phyloP scores from a whole-genome alignment of 2,329 filamentous ascomycete species.

The Alternaria triticina region DNA sequence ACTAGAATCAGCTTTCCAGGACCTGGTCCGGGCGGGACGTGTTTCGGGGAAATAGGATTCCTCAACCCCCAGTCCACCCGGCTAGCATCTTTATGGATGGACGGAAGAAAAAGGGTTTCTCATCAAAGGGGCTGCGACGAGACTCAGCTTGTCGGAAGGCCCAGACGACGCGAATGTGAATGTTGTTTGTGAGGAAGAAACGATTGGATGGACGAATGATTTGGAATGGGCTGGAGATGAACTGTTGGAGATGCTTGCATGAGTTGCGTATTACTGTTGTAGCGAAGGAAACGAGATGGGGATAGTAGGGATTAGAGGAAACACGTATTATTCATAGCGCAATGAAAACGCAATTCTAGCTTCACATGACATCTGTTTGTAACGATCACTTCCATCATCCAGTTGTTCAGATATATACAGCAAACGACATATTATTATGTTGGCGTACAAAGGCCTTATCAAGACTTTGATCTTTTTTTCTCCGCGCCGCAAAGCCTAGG shows the following conservation, averaged over 20 bases:
- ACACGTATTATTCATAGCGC: slow-evolving; percentile 8
- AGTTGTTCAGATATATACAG: not conserved
- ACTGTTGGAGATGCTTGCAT: not conserved
- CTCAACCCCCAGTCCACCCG: slow-evolving; percentile 11
- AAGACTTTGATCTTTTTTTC: not conserved
- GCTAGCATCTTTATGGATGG: slow-evolving; percentile 9
- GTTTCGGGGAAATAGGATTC: slow-evolving; percentile 36
- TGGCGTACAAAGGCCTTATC: not conserved
- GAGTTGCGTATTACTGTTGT: slow-evolving; percentile 5
- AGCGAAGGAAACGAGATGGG: not conserved
- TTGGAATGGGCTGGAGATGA: not conserved
- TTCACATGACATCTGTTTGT: not conserved
- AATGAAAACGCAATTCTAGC: slow-evolving; percentile 1
- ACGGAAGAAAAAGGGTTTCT: not conserved
- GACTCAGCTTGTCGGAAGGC: not conserved
- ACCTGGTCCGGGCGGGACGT: slow-evolving; percentile 52
- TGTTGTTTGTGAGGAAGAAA: not conserved
- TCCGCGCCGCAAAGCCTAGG: not conserved
- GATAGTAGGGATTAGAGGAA: not conserved
- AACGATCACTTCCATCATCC: too few relatives aligned
- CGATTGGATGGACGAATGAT: not conserved
- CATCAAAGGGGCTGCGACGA: not conserved
- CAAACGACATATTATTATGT: not conserved
- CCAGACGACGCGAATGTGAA: not conserved
- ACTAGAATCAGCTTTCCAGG: slow-evolving; percentile 66